Percentiles rank a stretch among this genome's conserved stretches.
phyloP scores from a whole-genome alignment of 2,329 filamentous ascomycete genomes.

The Dendrostoma leiphaemia region DNA sequence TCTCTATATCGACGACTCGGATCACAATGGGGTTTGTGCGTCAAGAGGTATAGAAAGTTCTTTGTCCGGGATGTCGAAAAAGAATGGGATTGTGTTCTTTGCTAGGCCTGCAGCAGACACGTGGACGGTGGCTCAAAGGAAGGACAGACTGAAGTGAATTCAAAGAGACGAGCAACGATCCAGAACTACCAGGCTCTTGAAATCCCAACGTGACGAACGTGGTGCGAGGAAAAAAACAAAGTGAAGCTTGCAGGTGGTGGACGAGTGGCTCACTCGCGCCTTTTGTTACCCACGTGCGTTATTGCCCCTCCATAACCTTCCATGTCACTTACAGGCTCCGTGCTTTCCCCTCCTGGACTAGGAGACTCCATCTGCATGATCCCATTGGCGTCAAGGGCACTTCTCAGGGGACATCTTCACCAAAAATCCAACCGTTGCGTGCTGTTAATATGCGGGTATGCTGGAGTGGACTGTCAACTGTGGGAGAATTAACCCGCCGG shows the following conservation, averaged over 20 bases:
- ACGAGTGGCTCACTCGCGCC: background rate
- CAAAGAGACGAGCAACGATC: background rate
- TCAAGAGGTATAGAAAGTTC: background rate
- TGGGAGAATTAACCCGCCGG: background rate
- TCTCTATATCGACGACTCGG: background rate
- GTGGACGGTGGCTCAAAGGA: background rate
- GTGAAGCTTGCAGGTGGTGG: background rate
- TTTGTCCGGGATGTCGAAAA: background rate
- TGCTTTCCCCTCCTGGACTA: background rate
- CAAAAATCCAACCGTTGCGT: too few relatives aligned
- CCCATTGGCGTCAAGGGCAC: background rate
- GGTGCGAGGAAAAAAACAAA: background rate
- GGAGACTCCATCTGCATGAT: background rate
- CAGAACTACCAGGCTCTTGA: constrained; percentile 3
- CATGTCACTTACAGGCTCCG: background rate
- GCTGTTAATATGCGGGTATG: too few relatives aligned
- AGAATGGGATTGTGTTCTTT: background rate
- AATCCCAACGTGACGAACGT: background rate
- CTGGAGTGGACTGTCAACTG: background rate
- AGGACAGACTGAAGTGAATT: background rate
- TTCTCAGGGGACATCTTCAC: background rate
- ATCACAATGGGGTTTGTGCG: too few relatives aligned
- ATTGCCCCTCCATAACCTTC: background rate
- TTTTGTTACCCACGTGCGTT: background rate
- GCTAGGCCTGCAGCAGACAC: constrained; percentile 9